Evolutionary conservation across 345 rosid species (phyloP), one percentile per base, ranked within the genome.

Genomic region (Lumnitzera littorea): DNA sequence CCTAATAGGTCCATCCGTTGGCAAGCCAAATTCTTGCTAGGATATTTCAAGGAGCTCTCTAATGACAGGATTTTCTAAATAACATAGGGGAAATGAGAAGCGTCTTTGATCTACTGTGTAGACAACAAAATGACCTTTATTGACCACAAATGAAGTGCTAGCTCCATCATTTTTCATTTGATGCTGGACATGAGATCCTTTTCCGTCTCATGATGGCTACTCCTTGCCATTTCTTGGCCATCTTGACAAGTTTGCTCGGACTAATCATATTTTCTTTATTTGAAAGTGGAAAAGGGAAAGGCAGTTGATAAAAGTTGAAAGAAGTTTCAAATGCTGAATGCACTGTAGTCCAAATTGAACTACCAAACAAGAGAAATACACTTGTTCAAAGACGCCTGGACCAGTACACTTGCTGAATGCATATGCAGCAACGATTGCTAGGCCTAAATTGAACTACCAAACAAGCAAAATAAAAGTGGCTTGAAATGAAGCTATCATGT

Each of bases 1-100:
- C 10, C 43, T 36, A 36, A 36, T 36, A 36, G 43, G 43, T 36
- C 43, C 43, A 36, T 36, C 43, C 9, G 1, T 36, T 36, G 43
- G 43, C 10, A 36, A 8, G 43, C 70, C 66, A 41, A 50, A 61
- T 57, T 70, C 63, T 7, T 70, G 66, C 17, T 60, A 62, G 2
- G 70, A 61, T 24, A 65, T 25, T 17, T n/a, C n/a, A 11, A 70
- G 31, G 0, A 61, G 70, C 58, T 70, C 59, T 2, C 27, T 5
- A 29, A 67, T 46, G 15, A 53, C 50, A 15, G n/a, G 3, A 24
- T 55, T 55, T 4, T 25, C 13, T 0, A 55, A 24, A 14, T 25
- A 55, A 2, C 3, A 8, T 25, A 25, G 2, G 3, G 57, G 57
- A 23, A 55, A 6, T 15, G 13, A 12, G 15, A 24, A 55, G 15